Percentiles rank a stretch among this genome's conserved stretches.
phyloP scores from a whole-genome alignment of 176 grass and related monocot species.

The Coix lacrymajobi region DNA sequence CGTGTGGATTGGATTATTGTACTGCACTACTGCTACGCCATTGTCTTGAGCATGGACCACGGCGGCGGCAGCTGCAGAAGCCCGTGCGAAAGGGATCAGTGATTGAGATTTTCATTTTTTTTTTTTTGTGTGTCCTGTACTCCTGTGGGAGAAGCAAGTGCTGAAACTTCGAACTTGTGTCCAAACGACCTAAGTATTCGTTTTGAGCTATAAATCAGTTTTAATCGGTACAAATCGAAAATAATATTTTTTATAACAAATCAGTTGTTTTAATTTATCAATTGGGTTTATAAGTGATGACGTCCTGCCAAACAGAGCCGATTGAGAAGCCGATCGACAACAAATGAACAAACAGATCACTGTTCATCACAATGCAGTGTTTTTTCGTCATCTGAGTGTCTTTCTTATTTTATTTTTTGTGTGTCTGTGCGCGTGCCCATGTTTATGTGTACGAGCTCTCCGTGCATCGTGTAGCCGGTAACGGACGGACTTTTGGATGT shows the following conservation, averaged over 20 bases:
- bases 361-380: background rate
- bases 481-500: background rate
- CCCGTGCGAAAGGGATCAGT: background rate
- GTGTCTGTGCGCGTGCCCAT: too few species aligned
- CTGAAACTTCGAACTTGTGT: background rate
- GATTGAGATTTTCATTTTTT: background rate
- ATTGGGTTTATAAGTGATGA: too few species aligned
- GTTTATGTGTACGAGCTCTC: too few species aligned
- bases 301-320: too few species aligned
- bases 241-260: too few species aligned
- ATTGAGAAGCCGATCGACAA: background rate
- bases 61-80: background rate
- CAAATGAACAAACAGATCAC: background rate
- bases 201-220: too few species aligned
- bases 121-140: too few species aligned
- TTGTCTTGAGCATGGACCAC: conserved; percentile 8
- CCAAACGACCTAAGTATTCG: background rate
- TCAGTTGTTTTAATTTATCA: too few species aligned
- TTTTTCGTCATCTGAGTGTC: too few species aligned
- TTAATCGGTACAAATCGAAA: too few species aligned
- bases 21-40: background rate
- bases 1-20: background rate
- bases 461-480: too few species aligned
- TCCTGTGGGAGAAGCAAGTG: background rate
- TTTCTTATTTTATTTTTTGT: too few species aligned